These are phyloP conservation scores for Phanerochaete sordida DNA, from an alignment of 768 basidiomycete genomes.

Conservation along the genomic window DNA sequence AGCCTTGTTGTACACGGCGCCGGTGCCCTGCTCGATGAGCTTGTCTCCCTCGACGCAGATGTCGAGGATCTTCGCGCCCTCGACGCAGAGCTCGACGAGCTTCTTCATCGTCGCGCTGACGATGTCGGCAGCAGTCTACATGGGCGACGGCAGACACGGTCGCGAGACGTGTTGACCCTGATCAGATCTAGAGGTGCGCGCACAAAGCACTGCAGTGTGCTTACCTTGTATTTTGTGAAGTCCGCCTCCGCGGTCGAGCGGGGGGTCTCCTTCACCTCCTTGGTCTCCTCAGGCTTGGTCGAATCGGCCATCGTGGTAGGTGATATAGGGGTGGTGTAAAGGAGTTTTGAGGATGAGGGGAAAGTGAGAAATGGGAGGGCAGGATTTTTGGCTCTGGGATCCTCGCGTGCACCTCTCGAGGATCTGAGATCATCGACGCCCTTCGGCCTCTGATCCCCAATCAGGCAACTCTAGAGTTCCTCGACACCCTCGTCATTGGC, in stretches of 20 bases:
- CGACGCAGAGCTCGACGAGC: constrained; percentile 69
- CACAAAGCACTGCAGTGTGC: constrained; percentile 8
- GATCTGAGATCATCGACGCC: constrained; percentile 4
- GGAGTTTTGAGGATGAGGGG: constrained; percentile 2
- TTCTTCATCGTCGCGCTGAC: constrained; percentile 81
- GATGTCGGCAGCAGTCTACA: constrained; percentile 87
- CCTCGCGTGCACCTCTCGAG: not conserved
- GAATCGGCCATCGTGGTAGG: constrained; percentile 53
- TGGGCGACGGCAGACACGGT: constrained; percentile 2
- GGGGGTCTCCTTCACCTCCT: constrained; percentile 42
- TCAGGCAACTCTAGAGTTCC: constrained; percentile 11
- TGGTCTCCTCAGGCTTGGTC: constrained; percentile 36
- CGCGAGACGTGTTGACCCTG: constrained; percentile 2
- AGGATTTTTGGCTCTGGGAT: not conserved
- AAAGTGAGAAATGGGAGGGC: not conserved
- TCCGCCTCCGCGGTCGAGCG: constrained; percentile 64
- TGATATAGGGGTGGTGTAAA: not conserved
- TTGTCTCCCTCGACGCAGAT: constrained; percentile 93
- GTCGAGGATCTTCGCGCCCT: constrained; percentile 87
- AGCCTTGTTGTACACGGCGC: constrained; percentile 84
- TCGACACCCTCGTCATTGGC: not conserved
- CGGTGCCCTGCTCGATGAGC: constrained; percentile 83
- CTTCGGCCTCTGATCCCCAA: not conserved
- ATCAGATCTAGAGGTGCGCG: constrained; percentile 1
- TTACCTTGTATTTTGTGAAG: constrained; percentile 85